Conservation (phyloP, 441 rosid species). For the Pelargonium fulgidum region DNA sequence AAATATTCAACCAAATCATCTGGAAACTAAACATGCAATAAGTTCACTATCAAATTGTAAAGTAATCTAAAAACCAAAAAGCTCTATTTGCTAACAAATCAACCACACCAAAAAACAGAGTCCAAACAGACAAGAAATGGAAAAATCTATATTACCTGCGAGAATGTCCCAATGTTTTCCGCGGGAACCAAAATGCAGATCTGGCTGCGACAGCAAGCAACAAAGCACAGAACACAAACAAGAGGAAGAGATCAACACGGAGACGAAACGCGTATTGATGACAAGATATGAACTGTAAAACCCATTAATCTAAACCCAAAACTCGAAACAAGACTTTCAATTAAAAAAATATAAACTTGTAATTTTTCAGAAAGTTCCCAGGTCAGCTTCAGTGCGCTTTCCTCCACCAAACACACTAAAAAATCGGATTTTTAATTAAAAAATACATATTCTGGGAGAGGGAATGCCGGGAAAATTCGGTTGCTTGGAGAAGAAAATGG, state of each 20-base stretch:
- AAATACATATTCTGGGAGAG: conserved; percentile 4
- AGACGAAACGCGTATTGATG: conserved; percentile 53
- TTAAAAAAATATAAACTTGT: conserved; percentile 20
- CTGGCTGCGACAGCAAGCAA: conserved; percentile 33
- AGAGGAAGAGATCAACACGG: conserved; percentile 31
- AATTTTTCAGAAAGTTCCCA: conserved; percentile 19
- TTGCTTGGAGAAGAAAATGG: conserved; percentile 9
- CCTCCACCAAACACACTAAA: conserved; percentile 30
- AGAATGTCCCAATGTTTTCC: conserved; percentile 40
- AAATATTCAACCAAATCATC: background rate
- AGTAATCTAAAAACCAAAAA: background rate
- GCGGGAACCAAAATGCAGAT: conserved; percentile 37
- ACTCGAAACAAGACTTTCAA: conserved; percentile 5
- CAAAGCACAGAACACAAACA: conserved; percentile 11
- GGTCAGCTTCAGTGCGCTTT: conserved; percentile 32
- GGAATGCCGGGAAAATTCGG: conserved; percentile 15
- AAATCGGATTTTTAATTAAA: conserved; percentile 15
- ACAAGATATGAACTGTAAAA: conserved; percentile 46
- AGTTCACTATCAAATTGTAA: background rate
- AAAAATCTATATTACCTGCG: conserved; percentile 25
- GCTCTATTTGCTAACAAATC: too few relatives aligned
- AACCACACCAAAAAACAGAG: too few relatives aligned
- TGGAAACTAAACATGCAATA: conserved; percentile 1
- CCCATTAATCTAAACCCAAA: conserved; percentile 28
- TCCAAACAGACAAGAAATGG: conserved; percentile 16